A percentile compares a stretch with the other conserved stretches of the same genome.
Evolutionary conservation across 345 rosid genomes (phyloP).

Genomic region (Sonneratia alba): DNA sequence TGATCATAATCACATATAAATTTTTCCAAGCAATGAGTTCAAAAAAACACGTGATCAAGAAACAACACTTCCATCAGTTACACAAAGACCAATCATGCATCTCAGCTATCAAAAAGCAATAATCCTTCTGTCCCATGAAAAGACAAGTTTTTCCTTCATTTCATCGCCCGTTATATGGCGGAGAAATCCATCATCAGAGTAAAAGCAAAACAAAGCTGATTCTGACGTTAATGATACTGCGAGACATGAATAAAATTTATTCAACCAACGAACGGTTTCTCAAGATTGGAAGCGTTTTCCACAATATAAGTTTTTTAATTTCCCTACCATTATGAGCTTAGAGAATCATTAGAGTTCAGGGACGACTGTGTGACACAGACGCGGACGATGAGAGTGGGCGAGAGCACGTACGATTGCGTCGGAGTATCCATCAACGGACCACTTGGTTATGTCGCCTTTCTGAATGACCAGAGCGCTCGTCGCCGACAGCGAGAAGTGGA

Average conservation of each 20-base stretch:
- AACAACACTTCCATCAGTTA: neutral
- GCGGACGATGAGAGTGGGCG: no score
- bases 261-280: neutral
- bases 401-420: slow-evolving; percentile 59
- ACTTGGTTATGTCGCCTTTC: slow-evolving; percentile 74
- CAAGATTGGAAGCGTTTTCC: neutral
- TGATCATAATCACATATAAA: neutral
- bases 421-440: slow-evolving; percentile 66
- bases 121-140: neutral
- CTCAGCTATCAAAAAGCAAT: neutral
- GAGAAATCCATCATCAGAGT: neutral
- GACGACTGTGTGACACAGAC: neutral
- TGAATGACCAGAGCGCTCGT: slow-evolving; percentile 43
- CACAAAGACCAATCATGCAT: neutral
- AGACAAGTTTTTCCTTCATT: neutral
- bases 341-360: neutral
- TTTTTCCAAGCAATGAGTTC: neutral
- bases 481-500: slow-evolving; percentile 41
- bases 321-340: neutral
- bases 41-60: neutral
- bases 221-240: neutral
- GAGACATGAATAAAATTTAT: neutral
- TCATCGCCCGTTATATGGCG: neutral
- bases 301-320: neutral
- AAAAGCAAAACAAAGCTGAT: neutral